Conservation (phyloP, 148 eudicot species). For the Simmondsia chinensis region DNA sequence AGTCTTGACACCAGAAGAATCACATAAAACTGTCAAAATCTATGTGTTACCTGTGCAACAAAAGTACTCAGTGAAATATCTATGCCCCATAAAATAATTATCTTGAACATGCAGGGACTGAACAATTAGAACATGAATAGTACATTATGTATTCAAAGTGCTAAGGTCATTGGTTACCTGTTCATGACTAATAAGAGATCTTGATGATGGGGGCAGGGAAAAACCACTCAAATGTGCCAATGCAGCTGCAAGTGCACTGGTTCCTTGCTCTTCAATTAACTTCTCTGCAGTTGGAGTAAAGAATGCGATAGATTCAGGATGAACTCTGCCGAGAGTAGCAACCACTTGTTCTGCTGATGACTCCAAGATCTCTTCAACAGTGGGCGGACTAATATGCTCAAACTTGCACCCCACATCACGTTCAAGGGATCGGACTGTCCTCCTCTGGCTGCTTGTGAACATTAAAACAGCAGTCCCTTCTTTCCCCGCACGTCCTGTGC, state of each 20-base stretch:
- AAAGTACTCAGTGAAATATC: too few species aligned
- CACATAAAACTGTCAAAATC: too few species aligned
- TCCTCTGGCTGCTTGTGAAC: slow-evolving; percentile 73
- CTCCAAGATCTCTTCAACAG: slow-evolving; percentile 67
- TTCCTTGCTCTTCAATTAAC: slow-evolving; percentile 65
- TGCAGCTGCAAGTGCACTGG: slow-evolving; percentile 93
- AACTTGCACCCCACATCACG: slow-evolving; percentile 87
- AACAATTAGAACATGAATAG: too few species aligned
- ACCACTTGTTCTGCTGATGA: slow-evolving; percentile 86
- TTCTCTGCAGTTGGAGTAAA: slow-evolving; percentile 88
- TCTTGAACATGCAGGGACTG: too few species aligned
- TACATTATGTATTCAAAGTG: background rate
- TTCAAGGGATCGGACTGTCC: slow-evolving; percentile 77
- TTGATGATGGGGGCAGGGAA: slow-evolving; percentile 87
- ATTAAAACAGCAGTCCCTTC: slow-evolving; percentile 68
- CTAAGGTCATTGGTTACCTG: slow-evolving; percentile 41
- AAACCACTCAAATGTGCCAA: slow-evolving; percentile 92
- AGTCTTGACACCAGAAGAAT: too few species aligned
- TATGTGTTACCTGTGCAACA: too few species aligned
- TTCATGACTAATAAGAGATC: slow-evolving; percentile 86
- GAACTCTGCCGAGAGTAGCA: slow-evolving; percentile 77
- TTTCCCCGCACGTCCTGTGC: slow-evolving; percentile 98
- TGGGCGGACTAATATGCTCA: slow-evolving; percentile 61
- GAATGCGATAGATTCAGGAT: slow-evolving; percentile 71
- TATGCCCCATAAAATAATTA: too few species aligned